Evolutionary conservation across 129 eudicot genomes (phyloP), one percentile per base, ranked within the genome.

Genomic region (Tanacetum coccineum): DNA sequence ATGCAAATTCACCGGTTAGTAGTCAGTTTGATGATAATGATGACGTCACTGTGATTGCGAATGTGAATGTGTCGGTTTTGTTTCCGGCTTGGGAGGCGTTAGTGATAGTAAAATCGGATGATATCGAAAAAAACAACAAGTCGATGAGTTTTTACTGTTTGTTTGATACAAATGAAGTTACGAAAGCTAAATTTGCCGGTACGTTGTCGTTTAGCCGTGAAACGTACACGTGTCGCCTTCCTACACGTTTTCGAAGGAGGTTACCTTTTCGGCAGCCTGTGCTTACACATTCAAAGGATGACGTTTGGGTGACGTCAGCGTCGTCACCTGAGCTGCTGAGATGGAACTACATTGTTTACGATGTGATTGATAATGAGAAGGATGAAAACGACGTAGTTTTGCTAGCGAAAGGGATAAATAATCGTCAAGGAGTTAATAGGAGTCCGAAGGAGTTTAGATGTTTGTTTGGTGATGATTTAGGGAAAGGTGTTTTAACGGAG

Each of bases 31-130:
- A 26, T 15, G 9, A 14, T 14, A 4, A 49, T 6, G 17, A 49
- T 14, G n/a, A 4, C 54, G 54, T 49, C 19, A 49, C 4, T 28
- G 20, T 18, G 58, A 13, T 3, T 30, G 49, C 22, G 76, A 71
- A 71, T 30, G 49, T 20, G 76, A 71, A 71, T 68, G 70, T 62
- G 53, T 74, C 86, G 2, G 49, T 87, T 64, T 81, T 87, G 72
- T 58, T 91, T 54, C 96, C 90, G 0, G 81, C 70, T 1, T 91
- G 96, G 96, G 88, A 87, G 68, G 90, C 81, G 15, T 78, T 85
- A 18, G 90, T 87, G 14, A 62, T 91, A 18, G 70, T 71, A n/a
- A 19, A 86, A 1, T 76, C 83, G 36, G 84, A 72, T 13, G 84
- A 72, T 13, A 57, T 22, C 48, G 58, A 60, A 4, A 14, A 26